phyloP scores from a whole-genome alignment of 2,329 filamentous ascomycete species.

The Exophiala aquamarina region DNA sequence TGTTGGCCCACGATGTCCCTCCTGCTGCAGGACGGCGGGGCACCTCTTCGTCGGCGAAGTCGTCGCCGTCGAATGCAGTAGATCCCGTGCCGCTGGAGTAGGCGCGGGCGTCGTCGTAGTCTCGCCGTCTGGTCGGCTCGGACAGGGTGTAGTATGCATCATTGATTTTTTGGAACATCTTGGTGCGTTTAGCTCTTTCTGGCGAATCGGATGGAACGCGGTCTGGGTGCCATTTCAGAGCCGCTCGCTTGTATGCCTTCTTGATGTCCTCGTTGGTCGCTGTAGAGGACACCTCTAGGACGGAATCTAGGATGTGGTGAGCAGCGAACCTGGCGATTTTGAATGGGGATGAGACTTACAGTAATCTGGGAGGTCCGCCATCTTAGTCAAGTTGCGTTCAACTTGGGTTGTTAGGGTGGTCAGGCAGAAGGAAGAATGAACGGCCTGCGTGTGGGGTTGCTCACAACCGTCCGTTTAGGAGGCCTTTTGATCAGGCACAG shows the following conservation, averaged over 20 bases:
- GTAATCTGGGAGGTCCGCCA: constrained; percentile 28
- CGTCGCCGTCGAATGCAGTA: constrained; percentile 48
- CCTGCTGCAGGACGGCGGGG: constrained; percentile 34
- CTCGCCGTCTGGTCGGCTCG: constrained; percentile 70
- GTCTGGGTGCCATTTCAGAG: constrained; percentile 90
- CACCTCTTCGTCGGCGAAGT: constrained; percentile 41
- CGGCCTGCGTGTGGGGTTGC: too few species aligned
- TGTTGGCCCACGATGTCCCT: constrained; percentile 73
- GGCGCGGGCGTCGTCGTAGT: constrained; percentile 76
- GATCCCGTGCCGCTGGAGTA: constrained; percentile 53
- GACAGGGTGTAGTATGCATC: constrained; percentile 92
- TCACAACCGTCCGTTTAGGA: too few species aligned
- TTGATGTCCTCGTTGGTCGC: constrained; percentile 82
- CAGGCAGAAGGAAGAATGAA: too few species aligned
- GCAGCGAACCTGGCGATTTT: neutral
- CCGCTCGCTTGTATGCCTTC: constrained; percentile 91
- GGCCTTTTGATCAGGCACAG: too few species aligned
- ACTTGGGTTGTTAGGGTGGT: too few species aligned
- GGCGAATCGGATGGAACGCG: constrained; percentile 81
- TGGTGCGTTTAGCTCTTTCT: constrained; percentile 77
- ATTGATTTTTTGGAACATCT: constrained; percentile 87
- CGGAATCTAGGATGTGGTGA: constrained; percentile 29
- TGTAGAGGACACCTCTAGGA: constrained; percentile 70
- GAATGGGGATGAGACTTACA: constrained; percentile 16
- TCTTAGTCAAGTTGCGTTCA: constrained; percentile 1